Evolutionary conservation across 164 flowering plant genomes (phyloP), one percentile per base, ranked within the genome.

Genomic region (Chimonanthus praecox): DNA sequence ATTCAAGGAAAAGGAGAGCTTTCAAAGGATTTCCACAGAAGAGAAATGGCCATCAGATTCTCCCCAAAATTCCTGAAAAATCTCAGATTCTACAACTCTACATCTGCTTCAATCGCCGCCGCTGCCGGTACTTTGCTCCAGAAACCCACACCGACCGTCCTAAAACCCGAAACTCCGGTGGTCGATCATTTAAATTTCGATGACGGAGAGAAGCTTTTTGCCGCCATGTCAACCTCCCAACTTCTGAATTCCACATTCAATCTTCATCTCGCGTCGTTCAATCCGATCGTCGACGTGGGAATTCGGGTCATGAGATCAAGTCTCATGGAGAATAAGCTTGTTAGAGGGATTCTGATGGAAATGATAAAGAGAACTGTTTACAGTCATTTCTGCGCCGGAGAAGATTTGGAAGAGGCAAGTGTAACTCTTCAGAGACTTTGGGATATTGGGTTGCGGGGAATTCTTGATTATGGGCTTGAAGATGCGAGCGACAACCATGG

Each of bases 331-430:
- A 73, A 16, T 18, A 73, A 64, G 7, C 5, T 79, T 5, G 3
- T 80, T 3, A 76, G 85, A 18, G 73, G 78, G n/a, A 58, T 75
- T 6, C 45, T 89, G 1, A 9, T 87, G 68, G 78, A 73, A 46
- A 48, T 58, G 2, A 70, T 87, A 0, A 84, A 80, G 80, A 82
- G 73, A 6, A 89, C 90, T 6, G 83, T 93, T 49, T 95, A 78
- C 61, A 89, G 86, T 15, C 99, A 95, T 64, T 95, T 95, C 45
- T 88, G 92, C 9, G 97, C 91, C 0, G 99, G 98, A 0, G 84
- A 84, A 75, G 80, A 79, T 68, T 63, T 73, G 47, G 82, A 48
- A n/a, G 94, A 88, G 74, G 90, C 87, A 10, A 80, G 75, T 1
- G 4, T 33, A 67, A 82, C 90, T 2, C 83, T 93, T 3, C 61